These are phyloP conservation scores for Pyrenophora teres DNA, from an alignment of 2,329 filamentous ascomycete genomes.

Conservation along the genomic window DNA sequence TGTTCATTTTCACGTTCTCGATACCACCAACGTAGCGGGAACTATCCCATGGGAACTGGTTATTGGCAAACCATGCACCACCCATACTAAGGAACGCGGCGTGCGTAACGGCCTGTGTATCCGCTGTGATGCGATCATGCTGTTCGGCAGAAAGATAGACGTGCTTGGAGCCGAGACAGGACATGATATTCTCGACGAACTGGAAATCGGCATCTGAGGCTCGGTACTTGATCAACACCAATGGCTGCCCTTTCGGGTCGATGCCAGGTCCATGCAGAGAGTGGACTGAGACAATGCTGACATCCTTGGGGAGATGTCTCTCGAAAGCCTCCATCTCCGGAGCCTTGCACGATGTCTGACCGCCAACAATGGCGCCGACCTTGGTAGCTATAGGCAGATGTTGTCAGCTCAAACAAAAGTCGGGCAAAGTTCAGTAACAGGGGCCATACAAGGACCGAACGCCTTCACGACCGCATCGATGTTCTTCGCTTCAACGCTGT, in stretches of 20 bases:
- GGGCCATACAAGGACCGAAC: conserved; percentile 85
- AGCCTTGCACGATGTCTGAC: conserved; percentile 97
- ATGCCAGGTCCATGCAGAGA: conserved; percentile 93
- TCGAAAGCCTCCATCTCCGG: conserved; percentile 96
- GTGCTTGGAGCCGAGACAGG: conserved; percentile 81
- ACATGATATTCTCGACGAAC: conserved; percentile 80
- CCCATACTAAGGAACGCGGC: conserved; percentile 96
- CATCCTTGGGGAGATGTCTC: conserved; percentile 80
- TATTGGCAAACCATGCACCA: conserved; percentile 93
- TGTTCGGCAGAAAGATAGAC: conserved; percentile 85
- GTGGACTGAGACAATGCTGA: conserved; percentile 94
- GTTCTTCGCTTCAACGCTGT: conserved; percentile 92
- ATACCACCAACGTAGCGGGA: conserved; percentile 96
- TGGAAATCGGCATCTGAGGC: conserved; percentile 75
- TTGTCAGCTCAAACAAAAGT: conserved; percentile 11
- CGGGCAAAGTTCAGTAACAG: conserved; percentile 1
- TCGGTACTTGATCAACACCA: conserved; percentile 93
- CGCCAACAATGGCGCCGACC: conserved; percentile 90
- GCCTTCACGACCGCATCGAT: conserved; percentile 85
- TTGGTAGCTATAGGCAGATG: conserved; percentile 73
- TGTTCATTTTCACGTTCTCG: conserved; percentile 99
- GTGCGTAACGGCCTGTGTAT: conserved; percentile 97
- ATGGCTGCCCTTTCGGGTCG: conserved; percentile 83
- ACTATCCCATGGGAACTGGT: conserved; percentile 96
- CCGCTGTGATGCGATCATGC: conserved; percentile 96